phyloP scores from a whole-genome alignment of 345 rosid genomes.

The Eucalyptus lansdowneana region DNA sequence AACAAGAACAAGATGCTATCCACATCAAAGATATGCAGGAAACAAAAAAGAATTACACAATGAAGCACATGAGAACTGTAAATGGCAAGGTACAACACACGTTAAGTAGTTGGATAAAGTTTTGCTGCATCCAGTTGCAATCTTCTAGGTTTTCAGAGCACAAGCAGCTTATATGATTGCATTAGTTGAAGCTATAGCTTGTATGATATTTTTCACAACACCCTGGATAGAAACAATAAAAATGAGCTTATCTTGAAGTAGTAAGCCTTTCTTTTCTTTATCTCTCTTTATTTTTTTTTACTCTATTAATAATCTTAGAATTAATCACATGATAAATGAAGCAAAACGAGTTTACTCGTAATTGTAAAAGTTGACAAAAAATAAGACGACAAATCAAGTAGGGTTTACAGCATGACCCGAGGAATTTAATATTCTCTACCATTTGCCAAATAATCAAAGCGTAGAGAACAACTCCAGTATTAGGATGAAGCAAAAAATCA shows the following conservation, averaged over 20 bases:
- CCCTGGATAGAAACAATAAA: constrained; percentile 31
- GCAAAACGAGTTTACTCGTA: background rate
- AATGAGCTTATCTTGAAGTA: background rate
- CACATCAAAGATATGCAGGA: background rate
- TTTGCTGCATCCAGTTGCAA: constrained; percentile 94
- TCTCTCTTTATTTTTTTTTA: too few relatives aligned
- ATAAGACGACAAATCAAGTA: background rate
- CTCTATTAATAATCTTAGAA: background rate
- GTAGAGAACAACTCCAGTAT: background rate
- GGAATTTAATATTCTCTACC: background rate
- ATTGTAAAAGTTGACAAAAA: background rate
- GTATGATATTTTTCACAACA: constrained; percentile 93
- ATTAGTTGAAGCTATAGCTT: constrained; percentile 97
- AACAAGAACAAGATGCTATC: background rate
- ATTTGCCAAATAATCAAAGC: background rate
- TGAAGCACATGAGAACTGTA: background rate
- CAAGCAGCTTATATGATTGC: constrained; percentile 93
- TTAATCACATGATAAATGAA: background rate
- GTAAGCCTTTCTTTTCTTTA: too few relatives aligned
- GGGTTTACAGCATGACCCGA: background rate
- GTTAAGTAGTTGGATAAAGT: constrained; percentile 76
- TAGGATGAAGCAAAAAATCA: background rate
- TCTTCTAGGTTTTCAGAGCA: constrained; percentile 86
- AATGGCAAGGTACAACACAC: constrained; percentile 21
- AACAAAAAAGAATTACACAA: background rate